Conservation (phyloP, 208 protist species). For the Trypanosoma brucei region DNA sequence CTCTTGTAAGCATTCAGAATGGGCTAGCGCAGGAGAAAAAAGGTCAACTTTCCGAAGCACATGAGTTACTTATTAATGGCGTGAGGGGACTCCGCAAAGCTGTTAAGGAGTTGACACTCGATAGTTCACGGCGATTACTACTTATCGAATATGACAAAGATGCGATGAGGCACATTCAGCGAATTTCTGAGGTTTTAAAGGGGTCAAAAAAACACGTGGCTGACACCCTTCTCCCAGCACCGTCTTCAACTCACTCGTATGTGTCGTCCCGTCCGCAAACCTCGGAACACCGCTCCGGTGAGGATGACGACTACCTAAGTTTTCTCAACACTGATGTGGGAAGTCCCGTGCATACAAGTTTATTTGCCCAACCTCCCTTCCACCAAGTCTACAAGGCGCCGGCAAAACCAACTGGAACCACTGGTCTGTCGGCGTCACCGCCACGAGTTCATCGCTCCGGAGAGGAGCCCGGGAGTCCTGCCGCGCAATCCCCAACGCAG, state of each 20-base stretch:
- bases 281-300: background rate
- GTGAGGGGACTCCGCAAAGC: conserved; percentile 40
- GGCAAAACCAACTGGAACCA: too few relatives aligned
- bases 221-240: too few relatives aligned
- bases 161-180: conserved; percentile 53
- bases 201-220: background rate
- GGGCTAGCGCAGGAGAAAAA: conserved; percentile 44
- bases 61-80: conserved; percentile 65
- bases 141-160: conserved; percentile 62
- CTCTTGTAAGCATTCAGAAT: conserved; percentile 37
- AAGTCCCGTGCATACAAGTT: too few relatives aligned
- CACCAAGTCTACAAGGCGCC: too few relatives aligned
- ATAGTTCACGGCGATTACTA: conserved; percentile 26
- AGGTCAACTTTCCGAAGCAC: conserved; percentile 48
- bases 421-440: too few relatives aligned
- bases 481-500: too few relatives aligned
- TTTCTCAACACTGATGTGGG: conserved; percentile 9
- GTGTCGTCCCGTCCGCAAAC: background rate
- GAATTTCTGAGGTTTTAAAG: conserved; percentile 23
- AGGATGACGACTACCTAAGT: conserved; percentile 26
- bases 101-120: conserved; percentile 28
- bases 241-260: too few relatives aligned
- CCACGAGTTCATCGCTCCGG: too few relatives aligned
- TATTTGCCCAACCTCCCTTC: too few relatives aligned
- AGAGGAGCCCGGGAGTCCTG: too few relatives aligned